phyloP scores from a whole-genome alignment of 352 stramenopile species.

The Pythium aristosporum region DNA sequence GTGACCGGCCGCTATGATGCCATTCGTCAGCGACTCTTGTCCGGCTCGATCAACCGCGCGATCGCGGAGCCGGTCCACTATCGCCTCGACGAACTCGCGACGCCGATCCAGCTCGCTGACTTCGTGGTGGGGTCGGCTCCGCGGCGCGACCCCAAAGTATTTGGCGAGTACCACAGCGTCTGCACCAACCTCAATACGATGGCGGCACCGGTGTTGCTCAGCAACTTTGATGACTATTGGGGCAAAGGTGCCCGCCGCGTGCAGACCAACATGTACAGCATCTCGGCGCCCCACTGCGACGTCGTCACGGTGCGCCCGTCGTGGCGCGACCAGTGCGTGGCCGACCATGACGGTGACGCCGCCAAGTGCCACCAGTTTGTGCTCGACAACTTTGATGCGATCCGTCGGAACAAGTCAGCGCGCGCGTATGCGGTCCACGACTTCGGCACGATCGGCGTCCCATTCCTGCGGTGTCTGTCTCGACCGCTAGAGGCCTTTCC shows the following conservation, averaged over 20 bases:
- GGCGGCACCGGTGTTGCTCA: constrained; percentile 26
- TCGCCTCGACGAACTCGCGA: not conserved
- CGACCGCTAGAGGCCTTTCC: constrained; percentile 36
- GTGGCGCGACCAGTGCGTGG: constrained; percentile 32
- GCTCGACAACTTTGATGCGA: constrained; percentile 40
- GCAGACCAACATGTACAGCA: constrained; percentile 32
- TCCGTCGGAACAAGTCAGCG: constrained; percentile 30
- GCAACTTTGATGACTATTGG: constrained; percentile 35
- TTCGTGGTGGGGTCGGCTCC: not conserved
- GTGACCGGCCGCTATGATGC: constrained; percentile 18
- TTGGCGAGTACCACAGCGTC: constrained; percentile 15
- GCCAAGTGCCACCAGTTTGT: constrained; percentile 46
- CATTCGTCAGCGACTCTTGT: constrained; percentile 8
- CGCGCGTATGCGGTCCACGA: constrained; percentile 36
- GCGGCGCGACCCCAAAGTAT: not conserved
- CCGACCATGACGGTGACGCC: constrained; percentile 26
- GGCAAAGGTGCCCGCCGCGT: constrained; percentile 27
- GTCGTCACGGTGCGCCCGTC: constrained; percentile 5
- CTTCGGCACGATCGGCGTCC: constrained; percentile 37
- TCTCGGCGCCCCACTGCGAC: constrained; percentile 32
- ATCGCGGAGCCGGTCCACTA: not conserved
- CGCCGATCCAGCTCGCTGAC: not conserved
- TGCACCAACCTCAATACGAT: constrained; percentile 25
- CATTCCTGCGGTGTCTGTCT: constrained; percentile 47
- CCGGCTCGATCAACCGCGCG: constrained; percentile 24